These are phyloP conservation scores for Mycena chlorophos DNA, from an alignment of 768 basidiomycete species.

Conservation along the genomic window DNA sequence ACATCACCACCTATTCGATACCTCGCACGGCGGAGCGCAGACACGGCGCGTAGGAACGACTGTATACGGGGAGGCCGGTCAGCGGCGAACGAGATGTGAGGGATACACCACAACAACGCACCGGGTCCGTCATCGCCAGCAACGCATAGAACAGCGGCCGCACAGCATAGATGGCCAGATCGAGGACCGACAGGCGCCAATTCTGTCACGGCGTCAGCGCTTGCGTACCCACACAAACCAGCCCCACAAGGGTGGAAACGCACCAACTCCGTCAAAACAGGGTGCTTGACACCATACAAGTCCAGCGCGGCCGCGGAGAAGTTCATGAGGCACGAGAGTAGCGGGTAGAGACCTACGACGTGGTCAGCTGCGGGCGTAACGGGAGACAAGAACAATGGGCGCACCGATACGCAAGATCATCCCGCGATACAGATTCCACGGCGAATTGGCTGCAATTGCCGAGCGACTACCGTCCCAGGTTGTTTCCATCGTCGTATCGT, in stretches of 20 bases:
- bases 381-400: not conserved
- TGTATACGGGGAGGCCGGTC: not conserved
- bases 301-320: not conserved
- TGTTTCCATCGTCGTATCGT: not conserved
- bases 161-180: conserved; percentile 1
- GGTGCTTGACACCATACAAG: not conserved
- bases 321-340: conserved; percentile 10
- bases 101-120: not conserved
- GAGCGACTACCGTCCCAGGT: too few relatives aligned
- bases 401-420: conserved; percentile 12
- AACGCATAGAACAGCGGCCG: conserved; percentile 6
- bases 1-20: too few relatives aligned
- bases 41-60: conserved; percentile 9
- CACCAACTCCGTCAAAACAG: not conserved
- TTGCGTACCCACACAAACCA: not conserved
- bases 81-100: not conserved
- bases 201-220: not conserved
- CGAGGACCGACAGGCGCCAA: conserved; percentile 3
- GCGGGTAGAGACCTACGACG: conserved; percentile 5
- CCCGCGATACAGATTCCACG: conserved; percentile 3
- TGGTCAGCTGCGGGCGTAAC: not conserved
- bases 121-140: conserved; percentile 9
- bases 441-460: not conserved
- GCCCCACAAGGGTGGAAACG: too few relatives aligned
- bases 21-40: not conserved